Evolutionary conservation across 2,329 filamentous ascomycete genomes (phyloP).

Genomic region (Claviceps pusilla): DNA sequence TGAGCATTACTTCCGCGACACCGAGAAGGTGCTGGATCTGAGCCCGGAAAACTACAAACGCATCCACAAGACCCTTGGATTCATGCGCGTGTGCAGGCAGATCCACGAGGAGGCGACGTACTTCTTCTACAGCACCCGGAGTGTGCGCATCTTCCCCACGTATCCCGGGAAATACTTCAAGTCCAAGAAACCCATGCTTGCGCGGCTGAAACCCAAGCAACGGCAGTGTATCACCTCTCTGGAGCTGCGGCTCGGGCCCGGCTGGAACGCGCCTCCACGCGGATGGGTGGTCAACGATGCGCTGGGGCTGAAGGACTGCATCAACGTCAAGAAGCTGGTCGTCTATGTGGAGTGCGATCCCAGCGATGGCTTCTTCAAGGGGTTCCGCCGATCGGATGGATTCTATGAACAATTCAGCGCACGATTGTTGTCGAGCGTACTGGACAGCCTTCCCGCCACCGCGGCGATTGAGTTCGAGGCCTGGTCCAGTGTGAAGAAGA

Average conservation of each 20-base stretch:
- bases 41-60: slow-evolving; percentile 50
- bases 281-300: slow-evolving; percentile 54
- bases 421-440: slow-evolving; percentile 38
- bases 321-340: slow-evolving; percentile 41
- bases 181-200: slow-evolving; percentile 55
- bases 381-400: slow-evolving; percentile 48
- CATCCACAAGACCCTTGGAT: slow-evolving; percentile 41
- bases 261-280: slow-evolving; percentile 54
- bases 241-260: slow-evolving; percentile 57
- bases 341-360: slow-evolving; percentile 63
- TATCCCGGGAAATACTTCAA: slow-evolving; percentile 53
- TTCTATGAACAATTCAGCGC: slow-evolving; percentile 57
- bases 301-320: slow-evolving; percentile 49
- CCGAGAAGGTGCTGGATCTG: slow-evolving; percentile 46
- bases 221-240: slow-evolving; percentile 46
- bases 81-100: slow-evolving; percentile 46
- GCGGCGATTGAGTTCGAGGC: slow-evolving; percentile 54
- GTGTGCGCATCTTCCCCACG: slow-evolving; percentile 53
- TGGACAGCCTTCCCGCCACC: slow-evolving; percentile 42
- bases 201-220: slow-evolving; percentile 46
- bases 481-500: slow-evolving; percentile 48
- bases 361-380: slow-evolving; percentile 49
- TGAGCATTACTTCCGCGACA: slow-evolving; percentile 41
- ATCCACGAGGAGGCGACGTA: slow-evolving; percentile 50
- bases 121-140: slow-evolving; percentile 48